Evolutionary conservation across 768 basidiomycete genomes (phyloP).

Genomic region (Calocybe indica): DNA sequence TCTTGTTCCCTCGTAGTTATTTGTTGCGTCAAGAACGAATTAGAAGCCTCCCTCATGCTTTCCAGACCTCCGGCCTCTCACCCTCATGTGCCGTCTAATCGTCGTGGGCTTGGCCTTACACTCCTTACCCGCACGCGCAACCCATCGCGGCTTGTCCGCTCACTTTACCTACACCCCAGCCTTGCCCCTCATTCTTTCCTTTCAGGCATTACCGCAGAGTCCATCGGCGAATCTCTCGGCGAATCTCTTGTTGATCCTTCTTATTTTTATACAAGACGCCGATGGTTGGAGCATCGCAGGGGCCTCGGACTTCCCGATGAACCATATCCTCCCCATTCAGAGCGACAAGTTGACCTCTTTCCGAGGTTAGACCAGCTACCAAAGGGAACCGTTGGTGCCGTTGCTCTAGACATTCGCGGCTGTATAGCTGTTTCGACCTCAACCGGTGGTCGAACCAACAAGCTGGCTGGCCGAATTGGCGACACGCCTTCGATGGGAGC

Average conservation of each 20-base stretch:
- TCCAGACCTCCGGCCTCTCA: constrained; percentile 69
- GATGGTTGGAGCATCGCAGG: constrained; percentile 75
- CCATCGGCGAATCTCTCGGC: constrained; percentile 49
- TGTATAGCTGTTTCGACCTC: constrained; percentile 73
- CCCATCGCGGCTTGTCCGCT: constrained; percentile 65
- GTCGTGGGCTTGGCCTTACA: constrained; percentile 60
- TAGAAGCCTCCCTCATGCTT: constrained; percentile 78
- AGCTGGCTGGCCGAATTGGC: constrained; percentile 76
- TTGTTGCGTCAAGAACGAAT: constrained; percentile 52
- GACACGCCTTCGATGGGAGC: constrained; percentile 76
- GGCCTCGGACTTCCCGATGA: constrained; percentile 72
- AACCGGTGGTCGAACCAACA: constrained; percentile 81
- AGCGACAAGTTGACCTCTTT: constrained; percentile 15
- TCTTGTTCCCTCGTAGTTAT: not conserved
- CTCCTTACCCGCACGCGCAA: constrained; percentile 65
- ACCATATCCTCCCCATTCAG: constrained; percentile 33
- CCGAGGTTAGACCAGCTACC: constrained; percentile 50
- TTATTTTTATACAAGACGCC: constrained; percentile 70
- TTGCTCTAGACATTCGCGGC: constrained; percentile 69
- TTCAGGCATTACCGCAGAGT: constrained; percentile 60
- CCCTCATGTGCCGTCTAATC: constrained; percentile 47
- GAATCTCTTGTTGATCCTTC: constrained; percentile 60
- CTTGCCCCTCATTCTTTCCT: constrained; percentile 65
- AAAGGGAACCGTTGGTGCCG: constrained; percentile 80
- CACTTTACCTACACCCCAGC: constrained; percentile 63